Conservation (phyloP, 805 yeast genomes). For the Yarrowia sp. region DNA sequence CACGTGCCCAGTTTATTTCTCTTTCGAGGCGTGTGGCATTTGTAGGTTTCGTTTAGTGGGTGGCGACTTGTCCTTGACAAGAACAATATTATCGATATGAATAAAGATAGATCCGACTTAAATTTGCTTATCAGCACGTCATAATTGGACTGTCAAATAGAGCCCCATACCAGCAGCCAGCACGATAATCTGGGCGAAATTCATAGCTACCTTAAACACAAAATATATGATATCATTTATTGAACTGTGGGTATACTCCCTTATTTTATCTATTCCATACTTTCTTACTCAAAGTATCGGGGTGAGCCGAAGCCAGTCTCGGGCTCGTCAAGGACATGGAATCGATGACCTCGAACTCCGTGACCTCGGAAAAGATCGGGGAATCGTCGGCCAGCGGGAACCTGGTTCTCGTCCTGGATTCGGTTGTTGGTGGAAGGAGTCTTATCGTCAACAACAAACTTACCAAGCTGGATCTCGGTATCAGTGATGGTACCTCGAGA, state of each 20-base stretch:
- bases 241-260: background rate
- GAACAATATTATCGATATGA: background rate
- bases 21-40: background rate
- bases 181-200: too few species aligned
- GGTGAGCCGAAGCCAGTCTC: constrained; percentile 50
- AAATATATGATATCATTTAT: background rate
- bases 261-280: background rate
- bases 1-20: too few species aligned
- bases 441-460: constrained; percentile 58
- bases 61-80: background rate
- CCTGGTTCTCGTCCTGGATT: constrained; percentile 49
- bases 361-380: constrained; percentile 79
- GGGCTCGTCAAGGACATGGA: constrained; percentile 94
- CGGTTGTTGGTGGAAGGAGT: constrained; percentile 55
- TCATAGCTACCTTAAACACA: too few species aligned
- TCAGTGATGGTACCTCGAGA: constrained; percentile 93
- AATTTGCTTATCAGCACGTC: background rate
- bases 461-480: constrained; percentile 93
- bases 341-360: constrained; percentile 89
- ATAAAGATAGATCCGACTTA: background rate
- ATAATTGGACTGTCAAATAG: too few species aligned
- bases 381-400: constrained; percentile 64
- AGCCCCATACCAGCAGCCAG: too few species aligned
- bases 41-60: background rate
- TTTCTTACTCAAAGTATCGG: constrained; percentile 20